Conservation (phyloP, 345 rosid species). For the Euphorbia tirucalli region DNA sequence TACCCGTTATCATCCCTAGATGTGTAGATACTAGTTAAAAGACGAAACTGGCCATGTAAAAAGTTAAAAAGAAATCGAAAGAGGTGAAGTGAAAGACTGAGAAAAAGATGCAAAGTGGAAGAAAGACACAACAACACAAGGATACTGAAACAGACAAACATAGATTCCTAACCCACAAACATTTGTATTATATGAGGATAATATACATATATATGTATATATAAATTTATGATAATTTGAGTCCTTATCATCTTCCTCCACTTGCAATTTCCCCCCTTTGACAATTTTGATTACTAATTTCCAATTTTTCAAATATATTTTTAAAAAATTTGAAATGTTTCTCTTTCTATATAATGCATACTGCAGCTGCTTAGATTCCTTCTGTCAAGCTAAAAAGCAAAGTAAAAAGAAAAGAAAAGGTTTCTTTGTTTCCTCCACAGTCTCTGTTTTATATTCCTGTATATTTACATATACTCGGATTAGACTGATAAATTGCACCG, state of each 20-base stretch:
- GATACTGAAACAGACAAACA: slow-evolving; percentile 19
- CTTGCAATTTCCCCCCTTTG: not conserved
- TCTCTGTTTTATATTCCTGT: slow-evolving; percentile 1
- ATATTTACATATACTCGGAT: no score
- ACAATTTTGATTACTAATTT: not conserved
- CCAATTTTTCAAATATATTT: not conserved
- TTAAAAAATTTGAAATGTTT: not conserved
- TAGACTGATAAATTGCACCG: no score
- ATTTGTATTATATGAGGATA: not conserved
- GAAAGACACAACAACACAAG: slow-evolving; percentile 15
- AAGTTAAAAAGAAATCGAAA: no score
- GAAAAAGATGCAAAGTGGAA: slow-evolving; percentile 5
- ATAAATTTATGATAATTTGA: not conserved
- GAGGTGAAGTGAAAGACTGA: not conserved
- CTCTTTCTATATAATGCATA: not conserved
- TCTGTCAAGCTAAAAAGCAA: slow-evolving; percentile 13
- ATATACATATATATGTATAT: no score
- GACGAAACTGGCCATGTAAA: no score
- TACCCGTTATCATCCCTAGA: no score
- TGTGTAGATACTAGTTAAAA: no score
- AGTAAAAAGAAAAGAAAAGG: slow-evolving; percentile 12
- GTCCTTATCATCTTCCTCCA: not conserved
- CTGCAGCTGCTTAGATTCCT: slow-evolving; percentile 28
- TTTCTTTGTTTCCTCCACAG: slow-evolving; percentile 28
- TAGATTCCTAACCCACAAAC: slow-evolving; percentile 11